phyloP scores from a whole-genome alignment of 768 basidiomycete species.

The Goffeauzyma gilvescens region DNA sequence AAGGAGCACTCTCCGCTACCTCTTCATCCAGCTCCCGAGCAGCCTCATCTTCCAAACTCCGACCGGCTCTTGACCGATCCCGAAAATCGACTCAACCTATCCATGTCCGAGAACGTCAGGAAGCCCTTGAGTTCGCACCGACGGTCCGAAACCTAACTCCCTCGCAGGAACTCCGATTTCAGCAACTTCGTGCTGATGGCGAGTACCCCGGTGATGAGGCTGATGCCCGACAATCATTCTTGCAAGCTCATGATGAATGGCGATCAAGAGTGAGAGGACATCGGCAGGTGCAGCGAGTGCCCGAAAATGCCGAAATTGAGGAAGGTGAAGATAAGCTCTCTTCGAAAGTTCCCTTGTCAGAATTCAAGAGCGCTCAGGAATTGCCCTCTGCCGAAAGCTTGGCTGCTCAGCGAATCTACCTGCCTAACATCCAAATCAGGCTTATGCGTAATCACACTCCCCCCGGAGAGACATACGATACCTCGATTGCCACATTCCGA shows the following conservation, averaged over 20 bases:
- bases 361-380: slow-evolving; percentile 2
- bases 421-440: slow-evolving; percentile 68
- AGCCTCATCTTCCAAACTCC: no score
- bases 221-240: slow-evolving; percentile 12
- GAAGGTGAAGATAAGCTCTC: not conserved
- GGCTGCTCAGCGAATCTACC: slow-evolving; percentile 65
- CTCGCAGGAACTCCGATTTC: slow-evolving; percentile 16
- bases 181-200: slow-evolving; percentile 10
- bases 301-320: not conserved
- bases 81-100: slow-evolving; percentile 14
- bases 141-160: slow-evolving; percentile 5
- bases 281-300: slow-evolving; percentile 2
- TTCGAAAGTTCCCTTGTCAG: not conserved
- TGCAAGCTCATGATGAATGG: slow-evolving; percentile 16
- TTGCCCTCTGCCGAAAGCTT: slow-evolving; percentile 23
- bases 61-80: not conserved
- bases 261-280: slow-evolving; percentile 13
- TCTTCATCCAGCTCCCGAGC: no score
- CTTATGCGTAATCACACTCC: slow-evolving; percentile 68
- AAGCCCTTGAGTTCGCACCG: slow-evolving; percentile 10
- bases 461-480: slow-evolving; percentile 64
- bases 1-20: not conserved
- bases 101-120: slow-evolving; percentile 20
- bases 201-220: slow-evolving; percentile 17
- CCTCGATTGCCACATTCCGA: slow-evolving; percentile 85